phyloP scores from a whole-genome alignment of 2,329 filamentous ascomycete genomes.

The Alternaria solani region DNA sequence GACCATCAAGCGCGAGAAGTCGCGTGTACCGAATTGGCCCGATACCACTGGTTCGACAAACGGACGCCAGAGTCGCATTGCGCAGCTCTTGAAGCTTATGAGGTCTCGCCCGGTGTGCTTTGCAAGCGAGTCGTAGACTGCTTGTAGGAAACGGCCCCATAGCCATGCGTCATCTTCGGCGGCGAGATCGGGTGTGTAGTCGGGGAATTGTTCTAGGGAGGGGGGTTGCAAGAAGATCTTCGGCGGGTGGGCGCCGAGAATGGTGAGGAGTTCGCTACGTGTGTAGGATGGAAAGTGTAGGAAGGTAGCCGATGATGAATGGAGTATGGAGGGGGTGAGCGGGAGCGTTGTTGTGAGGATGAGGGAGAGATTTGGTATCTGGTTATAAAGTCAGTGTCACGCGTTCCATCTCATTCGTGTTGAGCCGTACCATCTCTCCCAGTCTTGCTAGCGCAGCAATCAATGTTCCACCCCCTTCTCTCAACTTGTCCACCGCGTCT shows the following conservation, averaged over 20 bases:
- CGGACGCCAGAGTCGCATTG: conserved; percentile 79
- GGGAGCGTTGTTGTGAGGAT: conserved; percentile 80
- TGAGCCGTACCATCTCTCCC: conserved; percentile 73
- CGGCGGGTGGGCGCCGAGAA: conserved; percentile 66
- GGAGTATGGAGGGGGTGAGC: conserved; percentile 69
- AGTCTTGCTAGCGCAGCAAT: conserved; percentile 82
- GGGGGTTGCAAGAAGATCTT: conserved; percentile 56
- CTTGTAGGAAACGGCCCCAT: conserved; percentile 81
- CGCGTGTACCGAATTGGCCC: conserved; percentile 76
- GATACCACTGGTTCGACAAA: conserved; percentile 81
- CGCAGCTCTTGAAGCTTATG: conserved; percentile 73
- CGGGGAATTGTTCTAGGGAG: conserved; percentile 52
- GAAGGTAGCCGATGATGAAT: conserved; percentile 74
- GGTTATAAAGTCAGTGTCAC: conserved; percentile 4
- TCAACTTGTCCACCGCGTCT: conserved; percentile 85
- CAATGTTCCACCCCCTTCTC: conserved; percentile 80
- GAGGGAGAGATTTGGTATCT: conserved; percentile 82
- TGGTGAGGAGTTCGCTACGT: conserved; percentile 78
- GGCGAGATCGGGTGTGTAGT: conserved; percentile 58
- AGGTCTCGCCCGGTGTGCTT: conserved; percentile 83
- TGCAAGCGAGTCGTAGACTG: conserved; percentile 86
- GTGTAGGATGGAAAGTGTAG: conserved; percentile 86
- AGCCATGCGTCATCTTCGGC: conserved; percentile 71
- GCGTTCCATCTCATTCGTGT: neutral
- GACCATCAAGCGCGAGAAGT: conserved; percentile 85